Conservation (phyloP, 208 protist species). For the Wallacemonas sp. region DNA sequence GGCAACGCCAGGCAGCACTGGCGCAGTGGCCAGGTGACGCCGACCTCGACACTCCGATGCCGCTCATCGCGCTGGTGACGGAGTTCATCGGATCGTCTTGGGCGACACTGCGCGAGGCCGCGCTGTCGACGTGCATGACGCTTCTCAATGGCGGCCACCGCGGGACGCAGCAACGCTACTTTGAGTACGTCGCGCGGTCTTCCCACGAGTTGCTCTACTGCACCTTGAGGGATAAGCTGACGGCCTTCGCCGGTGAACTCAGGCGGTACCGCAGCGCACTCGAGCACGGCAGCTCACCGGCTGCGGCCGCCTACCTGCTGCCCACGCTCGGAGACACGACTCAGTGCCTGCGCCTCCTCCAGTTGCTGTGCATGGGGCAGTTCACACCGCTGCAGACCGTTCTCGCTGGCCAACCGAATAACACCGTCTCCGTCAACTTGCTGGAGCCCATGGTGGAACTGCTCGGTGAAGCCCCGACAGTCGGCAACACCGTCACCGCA, state of each 20-base stretch:
- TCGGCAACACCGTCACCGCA: conserved; percentile 28
- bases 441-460: conserved; percentile 49
- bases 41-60: conserved; percentile 31
- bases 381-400: conserved; percentile 54
- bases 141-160: conserved; percentile 35
- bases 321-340: conserved; percentile 16
- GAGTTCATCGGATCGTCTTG: conserved; percentile 26
- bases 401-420: conserved; percentile 49
- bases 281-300: conserved; percentile 18
- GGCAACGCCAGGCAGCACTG: conserved; percentile 29
- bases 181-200: conserved; percentile 21
- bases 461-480: conserved; percentile 26
- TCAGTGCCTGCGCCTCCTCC: conserved; percentile 43
- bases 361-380: conserved; percentile 67
- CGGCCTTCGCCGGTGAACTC: conserved; percentile 24
- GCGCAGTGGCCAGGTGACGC: conserved; percentile 27
- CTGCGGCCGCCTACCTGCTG: conserved; percentile 22
- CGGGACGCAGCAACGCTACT: conserved; percentile 46
- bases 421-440: conserved; percentile 50
- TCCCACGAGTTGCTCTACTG: conserved; percentile 34
- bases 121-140: conserved; percentile 22
- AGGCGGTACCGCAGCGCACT: conserved; percentile 24
- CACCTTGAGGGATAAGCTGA: conserved; percentile 31
- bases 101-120: conserved; percentile 17
- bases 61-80: conserved; percentile 29